Conservation (phyloP, 371 early-diverging fungal genomes). For the Dentiscutata heterogama region DNA sequence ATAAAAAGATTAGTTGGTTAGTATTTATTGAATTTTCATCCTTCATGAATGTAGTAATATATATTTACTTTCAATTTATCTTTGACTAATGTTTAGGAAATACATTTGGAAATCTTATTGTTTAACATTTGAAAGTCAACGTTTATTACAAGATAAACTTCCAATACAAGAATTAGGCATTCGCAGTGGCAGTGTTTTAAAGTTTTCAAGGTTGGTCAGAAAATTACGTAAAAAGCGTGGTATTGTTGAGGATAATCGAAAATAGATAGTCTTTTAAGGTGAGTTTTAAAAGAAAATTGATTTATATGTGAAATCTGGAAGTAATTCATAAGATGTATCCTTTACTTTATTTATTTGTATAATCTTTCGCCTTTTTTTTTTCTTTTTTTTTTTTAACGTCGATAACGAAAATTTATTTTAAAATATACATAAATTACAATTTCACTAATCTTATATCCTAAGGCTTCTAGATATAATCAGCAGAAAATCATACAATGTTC, state of each 20-base stretch:
- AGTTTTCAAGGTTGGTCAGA: conserved; percentile 26
- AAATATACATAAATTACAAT: too few species aligned
- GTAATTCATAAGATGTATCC: too few species aligned
- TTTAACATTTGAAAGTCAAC: conserved; percentile 39
- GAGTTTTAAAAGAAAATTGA: neutral
- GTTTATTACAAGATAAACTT: conserved; percentile 32
- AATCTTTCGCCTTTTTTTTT: neutral
- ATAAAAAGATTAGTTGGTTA: conserved; percentile 40
- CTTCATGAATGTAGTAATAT: neutral
- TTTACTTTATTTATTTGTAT: neutral
- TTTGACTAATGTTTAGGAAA: conserved; percentile 13
- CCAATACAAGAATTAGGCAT: conserved; percentile 39
- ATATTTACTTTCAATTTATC: neutral
- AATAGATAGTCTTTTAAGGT: neutral
- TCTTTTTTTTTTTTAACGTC: neutral
- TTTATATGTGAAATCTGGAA: neutral
- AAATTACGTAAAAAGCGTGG: conserved; percentile 12
- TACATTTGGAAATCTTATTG: conserved; percentile 45
- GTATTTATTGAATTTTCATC: conserved; percentile 1
- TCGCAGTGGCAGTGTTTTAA: conserved; percentile 37
- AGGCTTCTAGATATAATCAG: too few species aligned
- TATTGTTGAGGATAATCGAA: neutral
- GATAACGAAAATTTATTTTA: neutral
- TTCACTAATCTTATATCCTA: too few species aligned
- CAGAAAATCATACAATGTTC: too few species aligned